Base-by-base conservation (phyloP, 1,139 yeast species). In the Yamadazyma kanchanaburiensis region DNA sequence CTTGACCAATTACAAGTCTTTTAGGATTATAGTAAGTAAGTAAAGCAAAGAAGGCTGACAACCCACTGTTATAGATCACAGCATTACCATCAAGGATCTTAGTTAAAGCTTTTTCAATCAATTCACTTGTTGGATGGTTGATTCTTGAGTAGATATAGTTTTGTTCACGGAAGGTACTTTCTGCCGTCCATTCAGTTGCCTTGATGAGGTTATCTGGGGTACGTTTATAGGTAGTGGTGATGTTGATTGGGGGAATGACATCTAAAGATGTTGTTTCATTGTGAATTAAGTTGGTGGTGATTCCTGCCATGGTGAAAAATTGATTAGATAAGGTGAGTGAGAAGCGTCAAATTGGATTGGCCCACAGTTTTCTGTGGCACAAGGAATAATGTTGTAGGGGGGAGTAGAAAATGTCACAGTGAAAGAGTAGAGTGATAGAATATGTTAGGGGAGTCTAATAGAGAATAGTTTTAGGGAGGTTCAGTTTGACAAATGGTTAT, bases 1-100 rank as follows among this genome's bases (percentile, higher is more conserved):
- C 86, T 24, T 81, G 75, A 9, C 86, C 95, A 43, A 86, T 72
- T 20, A 86, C 81, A 12, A 89, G 58, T 15, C 70, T 69, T 46
- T 81, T 83, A 2, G 97, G 97, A 45, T 83, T 80, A 42, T 65
- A 70, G 43, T 79, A 70, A 21, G 80, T 73, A 51, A 89, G 59
- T 10, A 85, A 77, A 2, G 89, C 96, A 46, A 71, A 75, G 53
- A 84, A 86, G 0, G 96, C 94, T 31, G 86, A 67, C 24, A 87
- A 58, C 0, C 97, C 97, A 0, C 89, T 80, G 24, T 79, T 72
- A 52, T 87, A 89, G 1, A 78, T 69, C 2, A 82, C 78, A 2
- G 77, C 71, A 37, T 80, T 69, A 10, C 72, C 73, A 7, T 67
- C 77, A 4, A 84, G 58, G 15, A 87, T 58, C 21, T 66, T 55